Evolutionary conservation across 2,329 filamentous ascomycete species (phyloP), one percentile per base, ranked within the genome.

Genomic region (Botrytis aclada): DNA sequence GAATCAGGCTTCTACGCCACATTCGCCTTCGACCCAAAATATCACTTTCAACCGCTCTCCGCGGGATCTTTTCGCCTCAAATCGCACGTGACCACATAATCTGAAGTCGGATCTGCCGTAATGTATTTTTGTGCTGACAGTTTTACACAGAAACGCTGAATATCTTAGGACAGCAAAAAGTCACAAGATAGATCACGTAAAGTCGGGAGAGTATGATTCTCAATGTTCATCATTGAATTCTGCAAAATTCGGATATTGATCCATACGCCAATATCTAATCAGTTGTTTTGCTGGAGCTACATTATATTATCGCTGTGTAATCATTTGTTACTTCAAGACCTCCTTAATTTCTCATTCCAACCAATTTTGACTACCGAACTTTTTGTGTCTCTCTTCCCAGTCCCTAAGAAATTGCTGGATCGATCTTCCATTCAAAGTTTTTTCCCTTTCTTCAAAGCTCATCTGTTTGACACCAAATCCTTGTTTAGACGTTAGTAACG

Each of bases 1-100:
- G 81, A 82, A 77, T 78, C 76, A 4, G 80, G 80, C 8, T 72
- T 79, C 10, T 82, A 79, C 73, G 75, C 77, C 22, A 76, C 76
- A 22, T 60, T 74, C 3, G 77, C 77, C n/a, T 77, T 75, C 1
- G 69, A n/a, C 79, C 3, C 34, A 72, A 6, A 74, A 71, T 6
- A 41, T 75, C 18, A 75, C 74, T 51, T 67, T 74, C 16, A 72
- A 78, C 2, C 74, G 77, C 39, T 22, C 67, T n/a, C 77, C 77
- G 69, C 81, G 80, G 80, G 70, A 77, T 51, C 75, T 70, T 6
- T 77, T 81, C 64, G 8, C n/a, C 45, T 20, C 39, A 22, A 0
- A 14, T 39, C 3, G 22, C 22, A 56, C 25, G 5, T 18, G n/a
- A 1, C 14, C 51, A 54, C 25, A n/a, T 3, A 29, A 0, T 8